Evolutionary conservation across 1,284 basidiomycete species (phyloP).

Genomic region (Ganoderma multipileum): DNA sequence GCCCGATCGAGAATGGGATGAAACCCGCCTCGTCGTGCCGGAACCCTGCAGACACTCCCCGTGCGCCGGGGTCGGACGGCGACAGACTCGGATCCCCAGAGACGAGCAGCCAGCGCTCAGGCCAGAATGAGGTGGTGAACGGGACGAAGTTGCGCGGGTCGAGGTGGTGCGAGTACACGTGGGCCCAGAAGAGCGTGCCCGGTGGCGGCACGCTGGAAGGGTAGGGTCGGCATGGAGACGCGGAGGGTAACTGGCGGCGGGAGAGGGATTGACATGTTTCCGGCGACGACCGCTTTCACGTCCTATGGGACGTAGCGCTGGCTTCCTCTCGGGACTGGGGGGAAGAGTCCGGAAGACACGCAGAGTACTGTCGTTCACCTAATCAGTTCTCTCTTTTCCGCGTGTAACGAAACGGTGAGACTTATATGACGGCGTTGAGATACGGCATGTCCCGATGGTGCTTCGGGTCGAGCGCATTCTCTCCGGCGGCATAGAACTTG

Average conservation of each 20-base stretch:
- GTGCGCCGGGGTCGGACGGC: not conserved
- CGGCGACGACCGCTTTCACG: not conserved
- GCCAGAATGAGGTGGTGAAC: slow-evolving; percentile 12
- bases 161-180: slow-evolving; percentile 15
- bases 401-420: slow-evolving; percentile 10
- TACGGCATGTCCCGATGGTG: slow-evolving; percentile 38
- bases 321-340: slow-evolving; percentile 58
- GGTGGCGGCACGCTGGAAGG: slow-evolving; percentile 1
- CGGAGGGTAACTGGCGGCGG: slow-evolving; percentile 14
- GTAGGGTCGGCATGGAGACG: not conserved
- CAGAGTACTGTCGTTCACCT: no score
- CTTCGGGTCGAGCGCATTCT: slow-evolving; percentile 31
- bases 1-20: slow-evolving; percentile 38
- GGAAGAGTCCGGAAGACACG: slow-evolving; percentile 62
- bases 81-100: not conserved
- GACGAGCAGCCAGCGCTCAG: slow-evolving; percentile 17
- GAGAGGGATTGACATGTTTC: slow-evolving; percentile 1
- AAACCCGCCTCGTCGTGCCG: slow-evolving; percentile 33
- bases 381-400: slow-evolving; percentile 71
- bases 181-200: slow-evolving; percentile 8
- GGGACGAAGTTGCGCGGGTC: slow-evolving; percentile 18
- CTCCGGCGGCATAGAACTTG: slow-evolving; percentile 34
- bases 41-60: slow-evolving; percentile 7
- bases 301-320: slow-evolving; percentile 48
- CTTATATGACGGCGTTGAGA: slow-evolving; percentile 33